These are phyloP conservation scores for Candida namnaoensis DNA, from an alignment of 805 yeast species.

Conservation along the genomic window DNA sequence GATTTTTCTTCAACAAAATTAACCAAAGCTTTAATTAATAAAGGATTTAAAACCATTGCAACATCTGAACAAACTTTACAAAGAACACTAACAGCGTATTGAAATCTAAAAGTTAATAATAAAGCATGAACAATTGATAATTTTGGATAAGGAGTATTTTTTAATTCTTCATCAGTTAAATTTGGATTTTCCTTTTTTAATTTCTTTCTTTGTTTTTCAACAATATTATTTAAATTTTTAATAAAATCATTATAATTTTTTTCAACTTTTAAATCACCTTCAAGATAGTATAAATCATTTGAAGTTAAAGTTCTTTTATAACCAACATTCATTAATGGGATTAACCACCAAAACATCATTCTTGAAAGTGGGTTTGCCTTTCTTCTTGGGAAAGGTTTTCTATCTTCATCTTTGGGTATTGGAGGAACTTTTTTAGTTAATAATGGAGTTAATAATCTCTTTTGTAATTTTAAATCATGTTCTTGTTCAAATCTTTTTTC, in stretches of 20 bases:
- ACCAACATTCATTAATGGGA: constrained; percentile 55
- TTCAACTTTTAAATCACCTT: constrained; percentile 33
- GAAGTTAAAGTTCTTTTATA: constrained; percentile 65
- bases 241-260: constrained; percentile 29
- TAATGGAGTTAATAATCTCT: constrained; percentile 24
- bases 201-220: constrained; percentile 21
- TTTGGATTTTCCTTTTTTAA: constrained; percentile 24
- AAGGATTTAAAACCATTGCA: constrained; percentile 42
- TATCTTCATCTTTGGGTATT: constrained; percentile 41
- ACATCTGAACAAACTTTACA: constrained; percentile 38
- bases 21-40: constrained; percentile 45
- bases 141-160: constrained; percentile 32
- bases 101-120: constrained; percentile 38
- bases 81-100: constrained; percentile 30
- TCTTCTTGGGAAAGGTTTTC: constrained; percentile 35
- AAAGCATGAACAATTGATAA: constrained; percentile 32
- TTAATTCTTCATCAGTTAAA: constrained; percentile 28
- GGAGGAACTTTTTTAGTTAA: constrained; percentile 37
- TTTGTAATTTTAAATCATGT: constrained; percentile 17
- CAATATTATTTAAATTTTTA: constrained; percentile 20
- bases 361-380: constrained; percentile 30
- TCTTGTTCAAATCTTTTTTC: neutral
- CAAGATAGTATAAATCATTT: constrained; percentile 46
- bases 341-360: constrained; percentile 59
- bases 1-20: constrained; percentile 40